Evolutionary conservation across 306 rosid genomes (phyloP), one percentile per base, ranked within the genome.

Genomic region (Rosa lucieae): DNA sequence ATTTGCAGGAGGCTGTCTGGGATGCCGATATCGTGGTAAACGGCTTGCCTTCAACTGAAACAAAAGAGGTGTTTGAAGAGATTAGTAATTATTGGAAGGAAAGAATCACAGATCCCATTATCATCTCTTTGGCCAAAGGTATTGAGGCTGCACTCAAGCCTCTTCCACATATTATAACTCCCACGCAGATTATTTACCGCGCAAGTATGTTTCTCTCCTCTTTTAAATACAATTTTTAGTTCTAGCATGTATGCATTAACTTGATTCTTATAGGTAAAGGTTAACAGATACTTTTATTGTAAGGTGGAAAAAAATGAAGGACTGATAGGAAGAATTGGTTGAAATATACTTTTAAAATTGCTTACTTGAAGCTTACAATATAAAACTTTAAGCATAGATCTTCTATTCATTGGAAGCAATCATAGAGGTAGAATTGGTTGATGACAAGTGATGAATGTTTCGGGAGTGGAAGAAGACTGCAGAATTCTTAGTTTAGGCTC

Each of bases 1-100:
- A 92, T 79, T 86, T 94, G 94, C 98, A 94, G 82, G 98, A 94
- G 76, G 98, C 98, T 61, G 93, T 94, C 84, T 94, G 97, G 98
- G 97, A 94, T 86, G 98, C 98, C 10, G 97, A 94, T 82, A 84
- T 94, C 70, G 94, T 94, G n/a, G 91, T 94, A n/a, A 94, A 94
- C 86, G 97, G 97, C 32, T 79, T 94, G 90, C 98, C 98, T 73
- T 94, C 98, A 14, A 94, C 98, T 17, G 98, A 94, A 72, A 90
- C 97, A 3, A 73, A 85, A 1, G 98, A 88, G 88, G 89, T 92
- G 77, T 94, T 94, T 58, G 97, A 94, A 83, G 97, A 92, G 88
- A 94, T 92, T 42, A 90, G 92, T 79, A 73, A 82, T 44, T 94
- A 92, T 52, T 94, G 97, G 98, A 92, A 92, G 79, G 98, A 94